Percentiles rank a stretch among this genome's conserved stretches.
These are phyloP conservation scores for Chlamydomonas urium DNA, from an alignment of 139 green algal species.

Conservation along the genomic window DNA sequence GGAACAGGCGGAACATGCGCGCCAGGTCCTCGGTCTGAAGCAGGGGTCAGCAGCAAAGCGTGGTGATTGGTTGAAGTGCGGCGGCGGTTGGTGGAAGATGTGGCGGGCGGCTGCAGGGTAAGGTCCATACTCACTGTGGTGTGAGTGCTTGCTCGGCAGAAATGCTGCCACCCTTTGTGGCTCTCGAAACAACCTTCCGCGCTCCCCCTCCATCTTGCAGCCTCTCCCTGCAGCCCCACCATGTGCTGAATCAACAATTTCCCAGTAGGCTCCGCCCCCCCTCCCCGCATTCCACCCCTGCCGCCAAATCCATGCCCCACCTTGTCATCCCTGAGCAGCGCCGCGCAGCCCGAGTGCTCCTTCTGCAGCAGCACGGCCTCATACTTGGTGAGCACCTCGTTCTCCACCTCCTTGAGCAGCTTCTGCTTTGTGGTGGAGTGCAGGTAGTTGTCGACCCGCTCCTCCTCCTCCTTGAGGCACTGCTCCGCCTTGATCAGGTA, in stretches of 20 bases:
- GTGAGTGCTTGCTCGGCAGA: too few species aligned
- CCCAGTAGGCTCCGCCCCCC: background rate
- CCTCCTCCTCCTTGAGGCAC: slow-evolving; percentile 83
- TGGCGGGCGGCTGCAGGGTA: too few species aligned
- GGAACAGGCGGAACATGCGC: slow-evolving; percentile 97
- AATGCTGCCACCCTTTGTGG: too few species aligned
- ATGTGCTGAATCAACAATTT: too few species aligned
- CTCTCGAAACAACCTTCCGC: too few species aligned
- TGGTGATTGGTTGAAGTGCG: too few species aligned
- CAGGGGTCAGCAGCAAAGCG: too few species aligned
- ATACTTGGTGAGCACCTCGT: slow-evolving; percentile 83
- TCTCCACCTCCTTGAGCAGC: slow-evolving; percentile 85
- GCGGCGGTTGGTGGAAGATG: too few species aligned
- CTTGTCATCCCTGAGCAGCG: slow-evolving; percentile 94
- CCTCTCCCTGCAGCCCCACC: too few species aligned
- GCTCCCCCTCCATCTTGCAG: too few species aligned
- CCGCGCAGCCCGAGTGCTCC: slow-evolving; percentile 82
- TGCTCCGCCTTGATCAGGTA: slow-evolving; percentile 96
- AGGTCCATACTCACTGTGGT: too few species aligned
- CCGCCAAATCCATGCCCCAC: slow-evolving; percentile 17
- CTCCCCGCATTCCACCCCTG: background rate
- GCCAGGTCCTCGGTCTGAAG: slow-evolving; percentile 86
- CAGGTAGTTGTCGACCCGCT: slow-evolving; percentile 90
- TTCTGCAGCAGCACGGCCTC: slow-evolving; percentile 91
- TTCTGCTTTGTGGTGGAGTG: slow-evolving; percentile 80